Evolutionary conservation across 2,329 filamentous ascomycete species (phyloP), one percentile per base, ranked within the genome.

Genomic region (Biscogniauxia sp.): DNA sequence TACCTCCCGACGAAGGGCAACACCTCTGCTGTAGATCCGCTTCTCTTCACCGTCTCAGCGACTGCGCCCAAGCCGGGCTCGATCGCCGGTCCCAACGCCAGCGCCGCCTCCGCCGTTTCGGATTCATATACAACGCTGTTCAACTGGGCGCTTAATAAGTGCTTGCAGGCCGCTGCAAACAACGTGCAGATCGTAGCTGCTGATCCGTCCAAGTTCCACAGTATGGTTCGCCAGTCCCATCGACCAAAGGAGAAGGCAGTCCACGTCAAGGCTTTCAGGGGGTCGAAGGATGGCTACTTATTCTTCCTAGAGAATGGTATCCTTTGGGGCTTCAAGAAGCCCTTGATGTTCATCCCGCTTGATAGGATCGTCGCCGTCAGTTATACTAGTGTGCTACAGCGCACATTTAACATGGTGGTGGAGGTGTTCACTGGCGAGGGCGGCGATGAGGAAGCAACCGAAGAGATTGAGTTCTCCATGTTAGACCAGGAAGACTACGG

Each of bases 271-370:
- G 87, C 83, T 1, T 89, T 88, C 74, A 79, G 87, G 52, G 88
- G 88, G 20, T 87, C 82, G 60, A 90, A 90, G 71, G 88, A 90
- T 61, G 88, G 87, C 0, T 89, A 82, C 65, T 76, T 90, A 0
- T 90, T 89, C 69, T 89, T 90, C 70, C 75, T 90, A 17, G 82
- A 86, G 32, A 86, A 80, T 25, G 88, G 88, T 15, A 89, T 90
- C 57, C 72, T 90, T 7, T 90, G 87, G 86, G 87, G 81, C 0
- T 90, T 88, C 78, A 89, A 89, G 74, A 90, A 90, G 73, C 88
- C 88, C 0, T 72, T 90, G 1, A 75, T 88, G 20, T 89, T 89
- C 66, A 77, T 90, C 5, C 85, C 86, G 4, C 79, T 88, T 19
- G 81, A 84, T 56, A 79, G 82, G 13, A 85, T 90, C 55, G 78